phyloP scores from a whole-genome alignment of 331 rosid genomes.

The Prunus yedoensis region DNA sequence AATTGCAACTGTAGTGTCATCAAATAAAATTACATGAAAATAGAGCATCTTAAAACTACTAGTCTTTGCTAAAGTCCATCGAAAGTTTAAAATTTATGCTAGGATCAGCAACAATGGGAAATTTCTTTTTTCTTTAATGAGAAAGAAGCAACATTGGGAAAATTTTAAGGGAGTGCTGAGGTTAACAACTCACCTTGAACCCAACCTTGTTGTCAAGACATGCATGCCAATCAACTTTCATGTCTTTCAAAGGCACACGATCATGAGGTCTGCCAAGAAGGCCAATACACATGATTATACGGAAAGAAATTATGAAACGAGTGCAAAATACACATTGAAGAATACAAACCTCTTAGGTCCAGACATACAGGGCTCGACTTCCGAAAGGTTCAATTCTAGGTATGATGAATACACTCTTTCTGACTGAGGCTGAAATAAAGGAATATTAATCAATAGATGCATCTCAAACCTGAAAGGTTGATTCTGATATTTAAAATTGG shows the following conservation, averaged over 20 bases:
- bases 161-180: background rate
- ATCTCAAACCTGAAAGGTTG: background rate
- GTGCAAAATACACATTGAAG: background rate
- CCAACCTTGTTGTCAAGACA: slow-evolving; percentile 93
- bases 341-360: slow-evolving; percentile 86
- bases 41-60: background rate
- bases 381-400: slow-evolving; percentile 73
- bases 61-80: background rate
- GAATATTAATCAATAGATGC: slow-evolving; percentile 29
- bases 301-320: background rate
- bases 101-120: background rate
- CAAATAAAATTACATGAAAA: background rate
- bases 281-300: slow-evolving; percentile 10
- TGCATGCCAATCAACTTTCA: slow-evolving; percentile 87
- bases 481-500: background rate
- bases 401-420: slow-evolving; percentile 92
- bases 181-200: slow-evolving; percentile 62
- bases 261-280: slow-evolving; percentile 70
- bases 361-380: slow-evolving; percentile 83
- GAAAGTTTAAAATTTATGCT: background rate
- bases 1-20: slow-evolving; percentile 15
- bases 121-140: background rate
- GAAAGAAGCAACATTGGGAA: slow-evolving; percentile 8
- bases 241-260: slow-evolving; percentile 73
- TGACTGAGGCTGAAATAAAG: slow-evolving; percentile 65